phyloP scores from a whole-genome alignment of 2,329 filamentous ascomycete species.

The Clarireedia homoeocarpa region DNA sequence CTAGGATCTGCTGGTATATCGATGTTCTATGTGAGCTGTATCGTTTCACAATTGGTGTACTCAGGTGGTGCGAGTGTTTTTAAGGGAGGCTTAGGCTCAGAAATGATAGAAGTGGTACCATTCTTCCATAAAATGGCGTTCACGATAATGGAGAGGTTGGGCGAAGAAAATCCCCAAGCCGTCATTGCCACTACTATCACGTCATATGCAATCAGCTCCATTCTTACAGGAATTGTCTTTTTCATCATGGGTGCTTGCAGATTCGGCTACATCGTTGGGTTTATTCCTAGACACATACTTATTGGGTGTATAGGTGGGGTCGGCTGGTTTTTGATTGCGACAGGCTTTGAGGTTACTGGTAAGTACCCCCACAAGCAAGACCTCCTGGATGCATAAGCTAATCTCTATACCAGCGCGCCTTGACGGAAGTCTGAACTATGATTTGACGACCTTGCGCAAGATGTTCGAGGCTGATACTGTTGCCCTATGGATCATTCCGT shows the following conservation, averaged over 20 bases:
- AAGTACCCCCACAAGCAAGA: neutral
- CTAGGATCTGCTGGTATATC: conserved; percentile 92
- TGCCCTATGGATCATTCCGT: conserved; percentile 73
- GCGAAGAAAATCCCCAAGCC: conserved; percentile 71
- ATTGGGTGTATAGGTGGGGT: conserved; percentile 97
- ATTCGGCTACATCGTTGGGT: conserved; percentile 88
- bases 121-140: conserved; percentile 99
- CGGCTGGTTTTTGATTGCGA: conserved; percentile 87
- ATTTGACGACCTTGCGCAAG: conserved; percentile 65
- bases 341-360: conserved; percentile 75
- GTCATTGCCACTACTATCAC: conserved; percentile 93
- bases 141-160: conserved; percentile 72
- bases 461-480: conserved; percentile 69
- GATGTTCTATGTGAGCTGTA: conserved; percentile 98
- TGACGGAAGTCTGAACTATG: conserved; percentile 76
- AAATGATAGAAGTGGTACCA: conserved; percentile 96
- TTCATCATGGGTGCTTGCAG: conserved; percentile 82
- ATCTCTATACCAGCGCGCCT: conserved; percentile 55
- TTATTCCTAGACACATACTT: conserved; percentile 92
- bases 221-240: conserved; percentile 87
- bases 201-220: conserved; percentile 80
- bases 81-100: conserved; percentile 83
- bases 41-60: conserved; percentile 85
- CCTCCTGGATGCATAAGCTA: neutral
- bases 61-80: conserved; percentile 81